Evolutionary conservation across 2,329 filamentous ascomycete genomes (phyloP).

Genomic region (Graphiopsis chlorocephala): DNA sequence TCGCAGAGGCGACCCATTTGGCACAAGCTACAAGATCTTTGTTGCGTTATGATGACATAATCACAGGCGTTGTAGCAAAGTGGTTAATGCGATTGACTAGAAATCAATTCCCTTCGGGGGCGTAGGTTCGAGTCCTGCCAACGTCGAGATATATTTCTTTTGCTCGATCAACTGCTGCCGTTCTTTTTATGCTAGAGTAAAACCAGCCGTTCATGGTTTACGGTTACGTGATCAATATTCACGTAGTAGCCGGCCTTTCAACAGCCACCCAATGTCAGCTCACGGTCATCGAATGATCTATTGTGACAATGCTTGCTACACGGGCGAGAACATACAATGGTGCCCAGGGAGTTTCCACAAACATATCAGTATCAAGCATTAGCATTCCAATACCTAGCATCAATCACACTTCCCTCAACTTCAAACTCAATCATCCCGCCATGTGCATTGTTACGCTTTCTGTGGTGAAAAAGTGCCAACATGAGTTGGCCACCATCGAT

Average conservation of each 20-base stretch:
- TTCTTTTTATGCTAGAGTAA: background rate
- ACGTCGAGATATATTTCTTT: background rate
- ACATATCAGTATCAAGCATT: background rate
- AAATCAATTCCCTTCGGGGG: conserved; percentile 3
- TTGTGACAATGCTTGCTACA: background rate
- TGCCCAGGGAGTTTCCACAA: background rate
- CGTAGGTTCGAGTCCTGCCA: conserved; percentile 2
- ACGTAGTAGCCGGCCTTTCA: background rate
- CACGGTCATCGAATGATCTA: background rate
- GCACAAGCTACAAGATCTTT: too few species aligned
- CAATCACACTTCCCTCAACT: background rate
- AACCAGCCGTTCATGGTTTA: background rate
- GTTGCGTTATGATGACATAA: too few species aligned
- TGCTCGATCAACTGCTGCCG: background rate
- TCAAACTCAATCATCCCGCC: background rate
- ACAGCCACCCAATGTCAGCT: background rate
- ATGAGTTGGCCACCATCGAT: conserved; percentile 13
- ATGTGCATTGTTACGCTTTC: conserved; percentile 16
- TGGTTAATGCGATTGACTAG: conserved; percentile 3
- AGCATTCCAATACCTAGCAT: background rate
- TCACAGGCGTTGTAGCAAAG: background rate
- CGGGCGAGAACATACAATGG: background rate
- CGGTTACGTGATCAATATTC: background rate
- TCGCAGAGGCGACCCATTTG: too few species aligned
- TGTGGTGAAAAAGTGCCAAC: background rate